phyloP scores from a whole-genome alignment of 768 basidiomycete genomes.

The Leccinum olivaceopallidum region DNA sequence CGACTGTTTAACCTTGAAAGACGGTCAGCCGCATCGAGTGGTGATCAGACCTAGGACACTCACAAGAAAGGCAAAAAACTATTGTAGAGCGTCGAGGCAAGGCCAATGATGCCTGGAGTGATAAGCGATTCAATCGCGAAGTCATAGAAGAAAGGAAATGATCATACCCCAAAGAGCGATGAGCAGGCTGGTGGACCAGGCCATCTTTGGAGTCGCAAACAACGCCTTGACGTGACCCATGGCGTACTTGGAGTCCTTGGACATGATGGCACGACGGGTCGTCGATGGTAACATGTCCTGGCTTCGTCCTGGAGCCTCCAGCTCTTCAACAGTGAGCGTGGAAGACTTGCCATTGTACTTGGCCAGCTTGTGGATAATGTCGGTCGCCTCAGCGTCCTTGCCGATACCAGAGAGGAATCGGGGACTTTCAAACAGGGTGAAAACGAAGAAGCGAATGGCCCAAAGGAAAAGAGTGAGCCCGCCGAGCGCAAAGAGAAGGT shows the following conservation, averaged over 20 bases:
- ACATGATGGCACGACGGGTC: constrained; percentile 30
- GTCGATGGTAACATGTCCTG: constrained; percentile 10
- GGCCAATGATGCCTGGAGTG: constrained; percentile 62
- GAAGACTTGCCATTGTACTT: constrained; percentile 47
- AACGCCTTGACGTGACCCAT: constrained; percentile 53
- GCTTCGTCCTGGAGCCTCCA: constrained; percentile 35
- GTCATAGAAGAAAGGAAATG: not conserved
- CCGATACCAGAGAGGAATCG: constrained; percentile 58
- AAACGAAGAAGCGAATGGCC: constrained; percentile 51
- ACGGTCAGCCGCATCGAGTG: not conserved
- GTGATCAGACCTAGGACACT: constrained; percentile 14
- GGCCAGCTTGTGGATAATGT: constrained; percentile 49
- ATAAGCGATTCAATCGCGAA: not conserved
- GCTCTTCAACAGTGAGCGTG: constrained; percentile 44
- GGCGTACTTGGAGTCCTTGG: constrained; percentile 43
- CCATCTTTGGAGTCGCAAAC: constrained; percentile 63
- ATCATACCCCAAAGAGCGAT: constrained; percentile 48
- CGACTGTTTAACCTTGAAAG: constrained; percentile 53
- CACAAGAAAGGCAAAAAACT: constrained; percentile 55
- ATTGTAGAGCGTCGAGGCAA: constrained; percentile 70
- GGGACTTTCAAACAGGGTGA: constrained; percentile 56
- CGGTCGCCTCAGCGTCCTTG: constrained; percentile 50
- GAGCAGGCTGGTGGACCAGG: constrained; percentile 63
- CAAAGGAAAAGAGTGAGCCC: constrained; percentile 55
- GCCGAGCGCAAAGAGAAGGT: constrained; percentile 54